Evolutionary conservation across 2,329 filamentous ascomycete genomes (phyloP), one percentile per base, ranked within the genome.

Genomic region (Pseudocercospora pini-densiflorae): DNA sequence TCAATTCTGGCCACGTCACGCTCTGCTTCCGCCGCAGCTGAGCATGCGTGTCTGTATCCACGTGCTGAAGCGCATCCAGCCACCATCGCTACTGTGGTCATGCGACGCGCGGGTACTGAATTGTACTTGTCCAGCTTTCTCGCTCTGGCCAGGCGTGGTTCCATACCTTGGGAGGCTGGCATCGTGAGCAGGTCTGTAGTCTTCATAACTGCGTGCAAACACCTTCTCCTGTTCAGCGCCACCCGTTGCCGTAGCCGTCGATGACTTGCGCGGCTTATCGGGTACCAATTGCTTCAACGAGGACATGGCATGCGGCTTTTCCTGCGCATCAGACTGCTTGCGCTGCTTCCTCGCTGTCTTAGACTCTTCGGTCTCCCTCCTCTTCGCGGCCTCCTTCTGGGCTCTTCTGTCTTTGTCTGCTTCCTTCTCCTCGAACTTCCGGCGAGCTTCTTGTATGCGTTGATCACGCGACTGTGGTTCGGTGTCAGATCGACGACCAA

Each of bases 351-450:
- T 79, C 5, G 53, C 53, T 3, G 53, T 4, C 53, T 40, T 58
- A 4, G 33, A 36, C 29, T 40, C 31, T 43, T 58, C 55, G 12
- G 31, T 58, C 31, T 81, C 78, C 64, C 75, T 79, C 68, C 82
- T 85, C 65, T 79, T 85, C 65, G 31, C 76, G 75, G 80, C 82
- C 62, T 86, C 85, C 71, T 84, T 81, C 72, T 87, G 84, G 54
- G 82, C 77, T 70, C 86, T 86, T 59, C 80, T 82, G 62, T 82
- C 82, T 71, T 88, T 88, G 40, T 82, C 84, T 3, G 83, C 85
- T 76, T 88, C 85, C 70, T 86, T 86, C 69, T 88, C 85, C 65
- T 86, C 81, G 73, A 88, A 88, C 33, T 86, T 86, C 59, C 83
- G 79, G 6, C 87, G 82, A 5, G 85, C 83, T 53, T 84, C 85